Evolutionary conservation across 352 stramenopile genomes (phyloP).

Genomic region (Phytophthora capsici): DNA sequence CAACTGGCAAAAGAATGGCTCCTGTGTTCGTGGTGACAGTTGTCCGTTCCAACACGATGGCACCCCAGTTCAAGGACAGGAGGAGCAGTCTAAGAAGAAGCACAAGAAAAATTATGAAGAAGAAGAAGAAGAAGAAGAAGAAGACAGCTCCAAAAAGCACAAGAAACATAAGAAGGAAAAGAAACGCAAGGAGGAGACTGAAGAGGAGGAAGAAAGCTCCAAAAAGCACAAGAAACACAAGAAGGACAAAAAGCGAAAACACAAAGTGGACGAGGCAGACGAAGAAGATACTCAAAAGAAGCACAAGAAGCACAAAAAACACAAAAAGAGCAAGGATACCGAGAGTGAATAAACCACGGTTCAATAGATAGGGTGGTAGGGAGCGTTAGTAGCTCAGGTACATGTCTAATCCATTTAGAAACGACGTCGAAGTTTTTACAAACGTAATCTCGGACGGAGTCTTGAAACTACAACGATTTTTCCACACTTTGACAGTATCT

Average conservation of each 20-base stretch:
- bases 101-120: no score
- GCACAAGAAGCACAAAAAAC: constrained; percentile 43
- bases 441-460: no score
- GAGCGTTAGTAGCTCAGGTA: constrained; percentile 11
- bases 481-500: no score
- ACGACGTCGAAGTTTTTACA: neutral
- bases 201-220: constrained; percentile 11
- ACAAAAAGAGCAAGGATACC: constrained; percentile 38
- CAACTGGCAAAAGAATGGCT: constrained; percentile 60
- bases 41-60: constrained; percentile 64
- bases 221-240: constrained; percentile 31
- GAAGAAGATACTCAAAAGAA: no score
- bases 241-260: constrained; percentile 35
- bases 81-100: constrained; percentile 8
- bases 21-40: constrained; percentile 47
- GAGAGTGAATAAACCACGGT: constrained; percentile 22
- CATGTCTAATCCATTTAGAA: neutral
- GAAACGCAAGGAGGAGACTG: constrained; percentile 22
- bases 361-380: constrained; percentile 16
- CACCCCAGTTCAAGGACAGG: constrained; percentile 9
- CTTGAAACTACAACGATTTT: no score
- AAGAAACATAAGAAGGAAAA: constrained; percentile 43
- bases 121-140: constrained; percentile 8
- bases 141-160: constrained; percentile 21
- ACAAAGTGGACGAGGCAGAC: no score